These are phyloP conservation scores for Clausena lansium DNA, from an alignment of 345 rosid genomes.

Conservation along the genomic window DNA sequence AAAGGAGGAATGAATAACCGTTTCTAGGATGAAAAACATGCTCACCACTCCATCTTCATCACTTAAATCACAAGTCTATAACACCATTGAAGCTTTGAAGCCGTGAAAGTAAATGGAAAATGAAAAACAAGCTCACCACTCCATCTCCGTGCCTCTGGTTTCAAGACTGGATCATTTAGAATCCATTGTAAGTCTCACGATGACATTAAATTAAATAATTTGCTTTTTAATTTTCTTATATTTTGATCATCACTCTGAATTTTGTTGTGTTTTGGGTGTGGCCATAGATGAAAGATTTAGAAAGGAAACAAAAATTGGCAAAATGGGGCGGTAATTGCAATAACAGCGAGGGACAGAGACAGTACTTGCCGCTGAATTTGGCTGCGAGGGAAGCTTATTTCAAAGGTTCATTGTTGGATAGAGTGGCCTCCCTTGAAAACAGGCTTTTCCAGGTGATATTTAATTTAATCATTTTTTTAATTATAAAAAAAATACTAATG, in stretches of 20 bases:
- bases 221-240: background rate
- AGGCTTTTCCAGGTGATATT: constrained; percentile 61
- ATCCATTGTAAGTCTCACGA: constrained; percentile 45
- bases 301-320: constrained; percentile 44
- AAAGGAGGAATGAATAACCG: constrained; percentile 29
- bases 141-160: constrained; percentile 43
- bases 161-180: constrained; percentile 80
- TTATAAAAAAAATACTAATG: no score
- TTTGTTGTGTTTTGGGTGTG: background rate
- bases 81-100: background rate
- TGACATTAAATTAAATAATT: no score
- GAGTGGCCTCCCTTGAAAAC: constrained; percentile 65
- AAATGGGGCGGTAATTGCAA: constrained; percentile 36
- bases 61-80: no score
- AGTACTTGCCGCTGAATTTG: constrained; percentile 41
- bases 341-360: constrained; percentile 14
- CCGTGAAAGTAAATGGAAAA: constrained; percentile 38
- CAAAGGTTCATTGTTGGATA: constrained; percentile 73
- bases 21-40: constrained; percentile 30
- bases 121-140: constrained; percentile 36
- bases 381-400: constrained; percentile 58
- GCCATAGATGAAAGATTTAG: constrained; percentile 59
- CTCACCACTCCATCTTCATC: constrained; percentile 32
- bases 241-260: background rate
- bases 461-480: no score